These are phyloP conservation scores for Colletotrichum zoysiae DNA, from an alignment of 2,329 filamentous ascomycete species.

Conservation along the genomic window DNA sequence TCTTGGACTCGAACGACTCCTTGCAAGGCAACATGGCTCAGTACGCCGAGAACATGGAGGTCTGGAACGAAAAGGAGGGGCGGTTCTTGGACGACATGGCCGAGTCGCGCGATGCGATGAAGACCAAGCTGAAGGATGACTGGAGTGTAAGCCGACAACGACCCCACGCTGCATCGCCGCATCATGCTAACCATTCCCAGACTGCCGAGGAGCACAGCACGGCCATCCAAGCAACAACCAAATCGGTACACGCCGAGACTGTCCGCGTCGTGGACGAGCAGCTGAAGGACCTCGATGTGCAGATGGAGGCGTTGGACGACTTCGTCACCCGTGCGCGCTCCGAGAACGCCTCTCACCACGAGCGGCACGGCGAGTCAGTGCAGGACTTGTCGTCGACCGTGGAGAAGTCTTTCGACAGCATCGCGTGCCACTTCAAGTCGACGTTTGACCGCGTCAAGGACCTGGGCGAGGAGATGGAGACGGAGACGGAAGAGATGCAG, in stretches of 20 bases:
- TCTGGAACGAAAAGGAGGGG: constrained; percentile 78
- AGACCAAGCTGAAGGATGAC: constrained; percentile 85
- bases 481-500: constrained; percentile 69
- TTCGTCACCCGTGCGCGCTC: constrained; percentile 86
- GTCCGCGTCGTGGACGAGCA: constrained; percentile 91
- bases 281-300: constrained; percentile 85
- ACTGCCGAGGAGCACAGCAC: constrained; percentile 81
- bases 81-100: constrained; percentile 78
- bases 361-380: constrained; percentile 76
- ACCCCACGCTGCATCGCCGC: constrained; percentile 59
- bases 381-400: constrained; percentile 74
- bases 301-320: constrained; percentile 91
- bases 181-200: constrained; percentile 57
- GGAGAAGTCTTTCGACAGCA: constrained; percentile 77
- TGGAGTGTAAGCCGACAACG: constrained; percentile 78
- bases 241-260: constrained; percentile 90
- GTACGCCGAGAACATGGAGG: constrained; percentile 79
- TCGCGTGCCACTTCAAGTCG: constrained; percentile 77
- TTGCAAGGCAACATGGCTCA: constrained; percentile 75
- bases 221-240: constrained; percentile 86
- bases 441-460: constrained; percentile 76
- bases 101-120: constrained; percentile 81
- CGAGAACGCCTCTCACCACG: constrained; percentile 84
- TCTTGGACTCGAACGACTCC: constrained; percentile 72
- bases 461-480: constrained; percentile 76